These are phyloP conservation scores for Diutina ranongensis DNA, from an alignment of 1,139 yeast genomes.

Conservation along the genomic window DNA sequence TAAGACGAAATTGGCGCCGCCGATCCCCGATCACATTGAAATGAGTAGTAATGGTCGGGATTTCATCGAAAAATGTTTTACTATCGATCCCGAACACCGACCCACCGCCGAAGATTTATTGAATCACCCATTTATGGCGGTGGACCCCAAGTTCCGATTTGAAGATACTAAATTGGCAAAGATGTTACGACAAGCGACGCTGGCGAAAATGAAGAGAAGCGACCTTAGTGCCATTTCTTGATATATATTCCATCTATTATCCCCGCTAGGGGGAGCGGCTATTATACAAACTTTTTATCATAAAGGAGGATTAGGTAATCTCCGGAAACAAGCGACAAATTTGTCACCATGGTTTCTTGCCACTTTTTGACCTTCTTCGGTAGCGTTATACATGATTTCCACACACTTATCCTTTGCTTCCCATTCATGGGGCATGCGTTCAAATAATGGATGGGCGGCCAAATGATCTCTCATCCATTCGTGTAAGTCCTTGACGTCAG, in stretches of 20 bases:
- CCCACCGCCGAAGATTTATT: conserved; percentile 76
- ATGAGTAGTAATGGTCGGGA: conserved; percentile 57
- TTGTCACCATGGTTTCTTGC: conserved; percentile 80
- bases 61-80: conserved; percentile 70
- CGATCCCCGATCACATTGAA: conserved; percentile 66
- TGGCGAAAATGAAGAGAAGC: not conserved
- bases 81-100: conserved; percentile 66
- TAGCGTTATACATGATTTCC: conserved; percentile 72
- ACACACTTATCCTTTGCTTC: conserved; percentile 75
- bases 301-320: conserved; percentile 48
- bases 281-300: not conserved
- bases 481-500: conserved; percentile 91
- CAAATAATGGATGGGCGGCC: conserved; percentile 83
- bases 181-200: conserved; percentile 9
- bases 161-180: conserved; percentile 51
- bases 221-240: not conserved
- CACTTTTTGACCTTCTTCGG: conserved; percentile 97
- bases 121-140: conserved; percentile 47
- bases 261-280: not conserved
- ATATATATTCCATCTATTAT: not conserved
- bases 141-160: conserved; percentile 42
- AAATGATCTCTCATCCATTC: conserved; percentile 94
- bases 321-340: conserved; percentile 77
- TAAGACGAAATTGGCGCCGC: conserved; percentile 76
- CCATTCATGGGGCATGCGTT: conserved; percentile 70